Conservation (phyloP, 148 eudicot species). For the Amaranthus hypochondriacus region DNA sequence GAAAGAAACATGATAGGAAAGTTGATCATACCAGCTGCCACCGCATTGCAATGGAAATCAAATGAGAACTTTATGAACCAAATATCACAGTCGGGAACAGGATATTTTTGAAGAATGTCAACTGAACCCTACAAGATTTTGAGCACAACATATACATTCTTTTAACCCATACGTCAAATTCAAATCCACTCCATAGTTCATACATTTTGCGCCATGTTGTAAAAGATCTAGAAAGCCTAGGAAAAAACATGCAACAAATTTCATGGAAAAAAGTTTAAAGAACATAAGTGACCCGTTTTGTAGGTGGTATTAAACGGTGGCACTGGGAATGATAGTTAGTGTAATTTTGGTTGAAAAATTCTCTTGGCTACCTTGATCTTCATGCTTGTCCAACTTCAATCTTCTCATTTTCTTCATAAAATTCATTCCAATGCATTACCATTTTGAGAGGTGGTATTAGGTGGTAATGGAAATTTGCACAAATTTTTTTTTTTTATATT, state of each 20-base stretch:
- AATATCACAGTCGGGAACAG: slow-evolving; percentile 93
- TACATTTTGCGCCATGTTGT: not conserved
- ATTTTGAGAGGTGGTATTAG: not conserved
- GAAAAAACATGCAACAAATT: not conserved
- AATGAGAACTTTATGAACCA: slow-evolving; percentile 99
- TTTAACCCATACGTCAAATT: not conserved
- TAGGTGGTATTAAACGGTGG: no score
- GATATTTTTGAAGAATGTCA: slow-evolving; percentile 91
- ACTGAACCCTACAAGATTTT: slow-evolving; percentile 56
- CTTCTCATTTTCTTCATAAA: no score
- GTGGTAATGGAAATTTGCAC: not conserved
- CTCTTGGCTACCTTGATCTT: no score
- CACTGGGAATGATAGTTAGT: no score
- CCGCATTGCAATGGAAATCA: slow-evolving; percentile 76
- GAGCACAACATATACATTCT: not conserved
- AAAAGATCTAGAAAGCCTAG: not conserved
- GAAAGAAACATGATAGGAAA: not conserved
- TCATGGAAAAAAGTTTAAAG: no score
- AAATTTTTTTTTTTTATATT: no score
- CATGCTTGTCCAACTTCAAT: no score
- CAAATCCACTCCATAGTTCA: not conserved
- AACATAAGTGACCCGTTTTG: no score
- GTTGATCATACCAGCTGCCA: slow-evolving; percentile 64
- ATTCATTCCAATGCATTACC: not conserved
- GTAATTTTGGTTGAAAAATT: no score